Percentiles rank a stretch among this genome's conserved stretches.
These are phyloP conservation scores for Eudorina sp. DNA, from an alignment of 139 green algal genomes.

Conservation along the genomic window DNA sequence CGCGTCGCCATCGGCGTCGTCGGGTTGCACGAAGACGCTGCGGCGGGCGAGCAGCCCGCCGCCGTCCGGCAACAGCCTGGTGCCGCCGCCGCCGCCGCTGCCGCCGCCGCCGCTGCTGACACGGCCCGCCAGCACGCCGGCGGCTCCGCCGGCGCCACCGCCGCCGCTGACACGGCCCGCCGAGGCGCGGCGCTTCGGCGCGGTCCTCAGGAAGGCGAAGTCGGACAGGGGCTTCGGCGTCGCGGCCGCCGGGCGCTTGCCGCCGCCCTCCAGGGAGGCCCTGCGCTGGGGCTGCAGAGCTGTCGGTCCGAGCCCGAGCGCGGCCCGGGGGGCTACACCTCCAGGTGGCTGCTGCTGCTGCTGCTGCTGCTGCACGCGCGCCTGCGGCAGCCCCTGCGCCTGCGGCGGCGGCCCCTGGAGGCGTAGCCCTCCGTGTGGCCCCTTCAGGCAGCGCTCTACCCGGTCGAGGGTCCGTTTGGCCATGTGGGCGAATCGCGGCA, in stretches of 20 bases:
- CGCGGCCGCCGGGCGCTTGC: neutral
- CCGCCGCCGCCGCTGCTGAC: no score
- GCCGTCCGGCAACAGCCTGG: neutral
- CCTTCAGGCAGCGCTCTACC: neutral
- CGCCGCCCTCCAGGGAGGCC: neutral
- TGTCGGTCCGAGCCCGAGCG: no score
- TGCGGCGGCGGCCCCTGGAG: neutral
- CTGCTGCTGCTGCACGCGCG: neutral
- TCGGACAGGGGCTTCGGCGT: neutral
- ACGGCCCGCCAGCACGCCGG: neutral
- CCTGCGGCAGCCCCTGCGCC: neutral
- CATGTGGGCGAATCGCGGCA: neutral
- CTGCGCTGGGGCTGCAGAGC: no score
- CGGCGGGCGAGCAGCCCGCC: no score
- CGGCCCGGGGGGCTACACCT: no score
- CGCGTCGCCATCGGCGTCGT: neutral
- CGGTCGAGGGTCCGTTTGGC: neutral
- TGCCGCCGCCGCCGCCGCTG: neutral
- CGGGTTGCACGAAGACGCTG: constrained; percentile 6
- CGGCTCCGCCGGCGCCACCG: neutral
- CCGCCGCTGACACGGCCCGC: neutral
- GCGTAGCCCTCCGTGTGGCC: no score
- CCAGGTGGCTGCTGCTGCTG: constrained; percentile 24
- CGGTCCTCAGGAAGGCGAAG: neutral
- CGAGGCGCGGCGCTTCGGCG: constrained; percentile 4